Evolutionary conservation across 148 eudicot species (phyloP).

Genomic region (Pouteria glomerata): DNA sequence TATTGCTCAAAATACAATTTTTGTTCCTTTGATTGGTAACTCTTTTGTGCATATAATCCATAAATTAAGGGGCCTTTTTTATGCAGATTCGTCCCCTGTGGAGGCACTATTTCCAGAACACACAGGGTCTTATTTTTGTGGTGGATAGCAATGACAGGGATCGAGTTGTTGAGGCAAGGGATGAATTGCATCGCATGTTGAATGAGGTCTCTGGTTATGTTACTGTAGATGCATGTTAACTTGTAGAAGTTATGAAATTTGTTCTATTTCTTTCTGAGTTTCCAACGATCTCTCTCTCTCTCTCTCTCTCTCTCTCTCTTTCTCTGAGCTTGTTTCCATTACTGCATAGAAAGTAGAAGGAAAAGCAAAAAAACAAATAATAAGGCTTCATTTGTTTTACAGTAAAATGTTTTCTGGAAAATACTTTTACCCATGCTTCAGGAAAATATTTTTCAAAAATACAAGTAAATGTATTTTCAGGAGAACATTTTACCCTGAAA

Average conservation of each 20-base stretch:
- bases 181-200: constrained; percentile 82
- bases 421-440: too few relatives aligned
- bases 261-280: neutral
- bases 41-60: neutral
- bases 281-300: neutral
- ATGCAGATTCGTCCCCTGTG: constrained; percentile 82
- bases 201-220: constrained; percentile 48
- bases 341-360: too few relatives aligned
- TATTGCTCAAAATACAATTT: neutral
- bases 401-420: too few relatives aligned
- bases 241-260: neutral
- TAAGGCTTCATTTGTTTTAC: too few relatives aligned
- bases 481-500: too few relatives aligned
- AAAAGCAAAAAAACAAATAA: too few relatives aligned
- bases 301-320: too few relatives aligned
- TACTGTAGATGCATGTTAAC: neutral
- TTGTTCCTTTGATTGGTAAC: neutral
- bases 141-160: constrained; percentile 88
- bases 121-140: constrained; percentile 78
- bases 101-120: constrained; percentile 87
- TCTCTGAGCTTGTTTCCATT: neutral
- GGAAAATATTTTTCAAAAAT: too few relatives aligned
- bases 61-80: neutral
- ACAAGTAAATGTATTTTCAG: too few relatives aligned
- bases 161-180: constrained; percentile 79